Evolutionary conservation across 2,329 filamentous ascomycete species (phyloP).

Genomic region (Xylaria sp.): DNA sequence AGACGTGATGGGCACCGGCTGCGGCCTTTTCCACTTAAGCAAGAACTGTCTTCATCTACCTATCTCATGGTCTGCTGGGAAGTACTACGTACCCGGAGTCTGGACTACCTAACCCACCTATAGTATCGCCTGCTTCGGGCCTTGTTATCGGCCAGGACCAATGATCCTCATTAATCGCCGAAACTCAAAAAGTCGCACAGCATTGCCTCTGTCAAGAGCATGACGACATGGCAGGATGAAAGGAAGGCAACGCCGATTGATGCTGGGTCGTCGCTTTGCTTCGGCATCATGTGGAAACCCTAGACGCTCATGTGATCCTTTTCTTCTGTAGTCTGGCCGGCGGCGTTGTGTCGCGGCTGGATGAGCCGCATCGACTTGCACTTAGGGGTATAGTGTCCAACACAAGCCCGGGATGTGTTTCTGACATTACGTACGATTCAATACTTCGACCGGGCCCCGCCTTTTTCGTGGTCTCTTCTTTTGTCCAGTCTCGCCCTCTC

Average conservation of each 20-base stretch:
- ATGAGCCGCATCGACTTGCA: constrained; percentile 56
- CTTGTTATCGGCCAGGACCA: background rate
- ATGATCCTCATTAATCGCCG: background rate
- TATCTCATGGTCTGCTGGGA: no score
- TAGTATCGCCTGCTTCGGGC: no score
- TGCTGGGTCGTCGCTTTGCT: constrained; percentile 36
- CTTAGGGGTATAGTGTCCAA: constrained; percentile 60
- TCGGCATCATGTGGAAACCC: constrained; percentile 35
- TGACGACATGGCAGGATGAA: background rate
- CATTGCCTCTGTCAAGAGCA: background rate
- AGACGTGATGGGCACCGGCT: constrained; percentile 7
- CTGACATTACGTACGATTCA: constrained; percentile 42
- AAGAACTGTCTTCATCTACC: background rate
- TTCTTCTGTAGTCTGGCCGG: constrained; percentile 22
- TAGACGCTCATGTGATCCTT: constrained; percentile 37
- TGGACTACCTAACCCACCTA: no score
- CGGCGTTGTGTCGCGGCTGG: constrained; percentile 37
- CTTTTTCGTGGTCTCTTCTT: constrained; percentile 28
- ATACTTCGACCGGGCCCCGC: constrained; percentile 35
- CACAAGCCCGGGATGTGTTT: constrained; percentile 26
- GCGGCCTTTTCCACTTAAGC: constrained; percentile 3
- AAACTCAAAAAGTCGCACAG: constrained; percentile 4
- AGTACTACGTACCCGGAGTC: no score
- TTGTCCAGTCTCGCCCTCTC: constrained; percentile 11
- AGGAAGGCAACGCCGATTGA: background rate